Conservation (phyloP, 164 flowering plant species). For the Berberis vulgaris region DNA sequence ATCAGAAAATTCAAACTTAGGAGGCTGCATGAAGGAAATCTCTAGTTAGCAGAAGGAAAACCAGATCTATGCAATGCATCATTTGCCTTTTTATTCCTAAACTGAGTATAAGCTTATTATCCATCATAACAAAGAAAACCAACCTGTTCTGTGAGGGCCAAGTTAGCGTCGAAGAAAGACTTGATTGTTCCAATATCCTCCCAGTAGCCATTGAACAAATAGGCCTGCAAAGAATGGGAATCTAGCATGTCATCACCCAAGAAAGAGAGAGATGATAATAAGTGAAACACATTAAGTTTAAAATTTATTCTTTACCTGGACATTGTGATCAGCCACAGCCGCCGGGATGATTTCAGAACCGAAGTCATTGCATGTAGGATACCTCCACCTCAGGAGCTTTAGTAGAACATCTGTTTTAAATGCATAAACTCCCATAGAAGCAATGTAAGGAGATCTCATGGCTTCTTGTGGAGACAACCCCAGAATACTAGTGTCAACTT, state of each 20-base stretch:
- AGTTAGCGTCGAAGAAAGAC: slow-evolving; percentile 84
- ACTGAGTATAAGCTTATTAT: not conserved
- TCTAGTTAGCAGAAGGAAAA: not conserved
- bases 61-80: not conserved
- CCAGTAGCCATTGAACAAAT: slow-evolving; percentile 91
- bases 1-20: slow-evolving; percentile 78
- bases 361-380: slow-evolving; percentile 85
- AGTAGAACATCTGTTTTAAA: slow-evolving; percentile 65
- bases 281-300: not conserved
- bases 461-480: slow-evolving; percentile 74
- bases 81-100: not conserved
- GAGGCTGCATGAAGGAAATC: slow-evolving; percentile 38
- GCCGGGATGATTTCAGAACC: slow-evolving; percentile 96
- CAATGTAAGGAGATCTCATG: slow-evolving; percentile 59
- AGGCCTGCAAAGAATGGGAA: slow-evolving; percentile 47
- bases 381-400: slow-evolving; percentile 69
- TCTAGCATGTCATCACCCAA: not conserved
- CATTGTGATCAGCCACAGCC: slow-evolving; percentile 65
- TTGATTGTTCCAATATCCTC: slow-evolving; percentile 93
- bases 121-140: not conserved
- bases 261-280: too few relatives aligned
- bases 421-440: slow-evolving; percentile 96
- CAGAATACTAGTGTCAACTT: slow-evolving; percentile 61
- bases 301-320: slow-evolving; percentile 42
- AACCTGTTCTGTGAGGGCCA: slow-evolving; percentile 92